Conservation (phyloP, 176 grass and related monocot species). For the Ananas comosus region DNA sequence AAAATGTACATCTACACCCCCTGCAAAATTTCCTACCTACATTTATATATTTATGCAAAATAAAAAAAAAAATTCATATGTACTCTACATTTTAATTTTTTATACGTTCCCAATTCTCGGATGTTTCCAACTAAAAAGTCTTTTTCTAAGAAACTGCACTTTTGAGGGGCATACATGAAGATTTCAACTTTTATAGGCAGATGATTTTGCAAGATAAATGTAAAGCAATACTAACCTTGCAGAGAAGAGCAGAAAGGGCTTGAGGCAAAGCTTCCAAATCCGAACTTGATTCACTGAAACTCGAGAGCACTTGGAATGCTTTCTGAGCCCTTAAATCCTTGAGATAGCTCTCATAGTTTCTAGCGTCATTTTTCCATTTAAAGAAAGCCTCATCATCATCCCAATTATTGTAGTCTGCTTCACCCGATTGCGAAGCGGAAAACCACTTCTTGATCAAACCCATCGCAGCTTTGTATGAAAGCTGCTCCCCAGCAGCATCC, state of each 20-base stretch:
- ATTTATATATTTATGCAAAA: too few relatives aligned
- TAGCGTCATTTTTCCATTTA: conserved; percentile 63
- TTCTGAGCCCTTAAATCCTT: conserved; percentile 67
- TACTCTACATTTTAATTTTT: too few relatives aligned
- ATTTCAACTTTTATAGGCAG: not conserved
- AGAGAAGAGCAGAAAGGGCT: conserved; percentile 54
- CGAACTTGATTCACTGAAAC: conserved; percentile 47
- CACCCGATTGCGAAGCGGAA: conserved; percentile 25
- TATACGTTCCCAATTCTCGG: too few relatives aligned
- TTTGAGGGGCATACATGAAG: not conserved
- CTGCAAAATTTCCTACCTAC: too few relatives aligned
- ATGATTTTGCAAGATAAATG: not conserved
- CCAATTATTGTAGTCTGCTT: conserved; percentile 37
- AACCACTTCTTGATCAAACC: conserved; percentile 70
- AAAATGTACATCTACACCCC: too few relatives aligned
- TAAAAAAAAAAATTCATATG: too few relatives aligned
- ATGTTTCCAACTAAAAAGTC: too few relatives aligned
- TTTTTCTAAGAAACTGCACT: too few relatives aligned
- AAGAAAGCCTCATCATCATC: conserved; percentile 83
- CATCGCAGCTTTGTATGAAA: conserved; percentile 43
- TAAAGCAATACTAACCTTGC: conserved; percentile 46
- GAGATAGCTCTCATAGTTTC: conserved; percentile 56
- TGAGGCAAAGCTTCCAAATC: conserved; percentile 56
- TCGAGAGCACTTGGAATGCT: conserved; percentile 39
- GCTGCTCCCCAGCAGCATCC: conserved; percentile 53